Evolutionary conservation across 768 basidiomycete genomes (phyloP).

Genomic region (Boletus barrowsii): DNA sequence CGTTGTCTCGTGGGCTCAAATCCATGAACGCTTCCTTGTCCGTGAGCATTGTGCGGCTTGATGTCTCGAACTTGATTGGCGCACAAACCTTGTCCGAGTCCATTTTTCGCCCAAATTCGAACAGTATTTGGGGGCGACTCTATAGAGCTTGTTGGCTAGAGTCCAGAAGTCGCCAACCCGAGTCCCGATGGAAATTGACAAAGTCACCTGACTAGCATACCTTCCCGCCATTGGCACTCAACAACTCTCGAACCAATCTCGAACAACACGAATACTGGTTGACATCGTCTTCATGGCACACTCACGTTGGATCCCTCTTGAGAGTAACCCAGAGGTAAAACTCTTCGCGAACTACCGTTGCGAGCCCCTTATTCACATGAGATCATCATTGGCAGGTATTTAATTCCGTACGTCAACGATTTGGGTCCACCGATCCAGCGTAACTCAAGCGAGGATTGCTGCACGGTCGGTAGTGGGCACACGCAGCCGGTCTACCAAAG

Average conservation of each 20-base stretch:
- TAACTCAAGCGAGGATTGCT: background rate
- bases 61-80: no score
- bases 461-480: constrained; percentile 54
- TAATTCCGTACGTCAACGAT: constrained; percentile 24
- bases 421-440: background rate
- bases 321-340: constrained; percentile 64
- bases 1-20: no score
- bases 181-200: no score
- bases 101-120: no score
- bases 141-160: no score
- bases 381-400: constrained; percentile 23
- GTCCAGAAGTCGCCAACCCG: no score
- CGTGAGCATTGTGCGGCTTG: no score
- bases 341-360: background rate
- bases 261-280: background rate
- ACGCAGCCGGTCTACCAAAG: constrained; percentile 59
- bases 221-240: background rate
- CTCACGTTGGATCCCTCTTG: constrained; percentile 72
- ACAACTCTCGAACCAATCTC: background rate
- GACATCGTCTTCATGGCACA: constrained; percentile 15
- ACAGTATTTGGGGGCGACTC: no score
- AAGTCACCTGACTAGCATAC: background rate
- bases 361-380: constrained; percentile 4
- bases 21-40: no score
- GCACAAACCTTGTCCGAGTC: no score